Base-by-base conservation (phyloP, 352 stramenopile genomes). In the Pythium vanterpoolii region DNA sequence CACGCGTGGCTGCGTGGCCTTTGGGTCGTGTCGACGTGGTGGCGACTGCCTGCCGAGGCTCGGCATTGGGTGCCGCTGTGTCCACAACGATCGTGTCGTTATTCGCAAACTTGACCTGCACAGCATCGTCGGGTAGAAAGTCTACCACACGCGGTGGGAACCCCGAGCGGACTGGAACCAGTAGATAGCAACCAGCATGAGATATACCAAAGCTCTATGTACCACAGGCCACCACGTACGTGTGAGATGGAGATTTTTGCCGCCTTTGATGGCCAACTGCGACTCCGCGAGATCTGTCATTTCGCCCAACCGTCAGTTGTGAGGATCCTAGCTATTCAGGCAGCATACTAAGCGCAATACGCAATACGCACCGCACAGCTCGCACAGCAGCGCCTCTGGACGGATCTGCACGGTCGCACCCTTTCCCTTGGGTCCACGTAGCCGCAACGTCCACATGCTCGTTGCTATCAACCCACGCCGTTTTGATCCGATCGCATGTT, bases 51-150 rank as follows among this genome's bases (percentile, higher is more conserved):
- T 67, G 60, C 6, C 38, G 60, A 1, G 50, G 60, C 28, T 65
- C 56, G 28, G 54, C 56, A 46, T 46, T 60, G 14, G 63, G 55
- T 2, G 65, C 30, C 8, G 62, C 51, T 13, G 56, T 59, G 39
- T 69, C 74, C 2, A 93, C 73, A 11, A 90, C 73, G n/a, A 93
- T 69, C 0, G 79, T 87, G 51, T 90, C 79, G 48, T 93, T 93
- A 38, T 78, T 68, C 24, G 73, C 65, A 19, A 93, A 78, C 8
- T 76, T 68, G 48, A 38, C 60, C 57, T 87, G 74, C 18, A 93
- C 68, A 4, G 70, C 51, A 30, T 71, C 71, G 3, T 67, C 68
- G 18, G 33, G 45, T 1, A 73, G 45, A 42, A 76, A 78, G 55
- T 75, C 66, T 2, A 89, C 45, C 4, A 57, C 42, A 21, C 64